Evolutionary conservation across 345 rosid species (phyloP).

Genomic region (Salix viminalis): DNA sequence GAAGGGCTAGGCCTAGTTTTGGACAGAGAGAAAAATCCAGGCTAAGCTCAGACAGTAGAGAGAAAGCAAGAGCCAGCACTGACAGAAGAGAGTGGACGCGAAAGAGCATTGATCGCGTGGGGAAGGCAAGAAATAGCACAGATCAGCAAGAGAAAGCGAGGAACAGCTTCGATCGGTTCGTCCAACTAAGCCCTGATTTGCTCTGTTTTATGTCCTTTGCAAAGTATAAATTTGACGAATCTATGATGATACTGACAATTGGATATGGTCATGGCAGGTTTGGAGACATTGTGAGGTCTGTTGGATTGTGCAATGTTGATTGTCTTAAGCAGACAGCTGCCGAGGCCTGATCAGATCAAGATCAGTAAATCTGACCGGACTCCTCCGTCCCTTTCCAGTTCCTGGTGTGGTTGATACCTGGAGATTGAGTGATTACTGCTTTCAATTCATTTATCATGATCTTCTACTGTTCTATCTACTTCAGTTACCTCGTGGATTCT

Average conservation of each 20-base stretch:
- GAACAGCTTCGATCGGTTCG: conserved; percentile 80
- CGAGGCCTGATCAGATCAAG: conserved; percentile 26
- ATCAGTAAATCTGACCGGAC: not conserved
- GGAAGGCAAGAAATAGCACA: conserved; percentile 55
- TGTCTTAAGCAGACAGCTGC: conserved; percentile 57
- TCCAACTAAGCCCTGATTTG: not conserved
- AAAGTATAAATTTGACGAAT: not conserved
- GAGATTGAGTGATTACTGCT: not conserved
- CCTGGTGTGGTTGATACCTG: not conserved
- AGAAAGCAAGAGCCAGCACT: conserved; percentile 27
- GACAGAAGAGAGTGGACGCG: conserved; percentile 52
- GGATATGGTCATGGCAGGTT: conserved; percentile 41
- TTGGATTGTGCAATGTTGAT: conserved; percentile 70
- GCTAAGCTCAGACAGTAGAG: conserved; percentile 24
- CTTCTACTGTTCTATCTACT: not conserved
- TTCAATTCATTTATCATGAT: not conserved
- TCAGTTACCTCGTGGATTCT: not conserved
- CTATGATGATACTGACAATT: not conserved
- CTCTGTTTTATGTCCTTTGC: not conserved
- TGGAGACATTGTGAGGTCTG: conserved; percentile 77
- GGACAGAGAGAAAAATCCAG: conserved; percentile 51
- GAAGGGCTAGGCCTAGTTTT: conserved; percentile 38
- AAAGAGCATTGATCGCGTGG: conserved; percentile 45
- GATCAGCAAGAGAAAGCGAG: conserved; percentile 63
- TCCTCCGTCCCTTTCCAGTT: not conserved